A percentile compares a stretch with the other conserved stretches of the same genome.
Conservation (phyloP, 352 stramenopile genomes). For the Globisporangium viniferum region DNA sequence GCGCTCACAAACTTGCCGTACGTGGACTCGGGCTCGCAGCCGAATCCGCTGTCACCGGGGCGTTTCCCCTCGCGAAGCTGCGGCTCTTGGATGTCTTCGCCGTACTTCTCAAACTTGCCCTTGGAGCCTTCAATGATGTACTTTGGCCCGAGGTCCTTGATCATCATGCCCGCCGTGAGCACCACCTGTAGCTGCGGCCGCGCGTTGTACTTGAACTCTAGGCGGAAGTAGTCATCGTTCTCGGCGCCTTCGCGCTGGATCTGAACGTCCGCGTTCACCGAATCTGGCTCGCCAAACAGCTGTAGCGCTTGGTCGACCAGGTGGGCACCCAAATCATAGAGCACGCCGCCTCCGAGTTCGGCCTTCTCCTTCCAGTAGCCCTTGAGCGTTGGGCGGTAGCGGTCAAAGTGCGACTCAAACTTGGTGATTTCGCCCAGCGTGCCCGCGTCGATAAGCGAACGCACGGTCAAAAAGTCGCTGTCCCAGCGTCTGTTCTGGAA, state of each 20-base stretch:
- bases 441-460: constrained; percentile 38
- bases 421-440: constrained; percentile 49
- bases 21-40: constrained; percentile 40
- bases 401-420: constrained; percentile 66
- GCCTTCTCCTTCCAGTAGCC: constrained; percentile 79
- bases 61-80: constrained; percentile 50
- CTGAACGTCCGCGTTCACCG: constrained; percentile 56
- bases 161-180: constrained; percentile 61
- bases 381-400: constrained; percentile 66
- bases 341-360: constrained; percentile 46
- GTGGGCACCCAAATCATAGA: constrained; percentile 73
- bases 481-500: constrained; percentile 81
- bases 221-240: constrained; percentile 75
- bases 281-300: constrained; percentile 54
- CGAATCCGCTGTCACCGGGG: constrained; percentile 48
- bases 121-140: constrained; percentile 61
- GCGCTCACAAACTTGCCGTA: constrained; percentile 41
- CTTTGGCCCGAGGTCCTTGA: constrained; percentile 58
- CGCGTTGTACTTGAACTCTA: constrained; percentile 58
- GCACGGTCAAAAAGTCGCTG: constrained; percentile 71
- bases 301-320: constrained; percentile 65
- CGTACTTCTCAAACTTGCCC: constrained; percentile 57
- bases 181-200: constrained; percentile 52
- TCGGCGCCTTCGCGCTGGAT: constrained; percentile 62
- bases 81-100: constrained; percentile 63